Evolutionary conservation across 2,329 filamentous ascomycete species (phyloP).

Genomic region (Teratosphaeria gauchensis): DNA sequence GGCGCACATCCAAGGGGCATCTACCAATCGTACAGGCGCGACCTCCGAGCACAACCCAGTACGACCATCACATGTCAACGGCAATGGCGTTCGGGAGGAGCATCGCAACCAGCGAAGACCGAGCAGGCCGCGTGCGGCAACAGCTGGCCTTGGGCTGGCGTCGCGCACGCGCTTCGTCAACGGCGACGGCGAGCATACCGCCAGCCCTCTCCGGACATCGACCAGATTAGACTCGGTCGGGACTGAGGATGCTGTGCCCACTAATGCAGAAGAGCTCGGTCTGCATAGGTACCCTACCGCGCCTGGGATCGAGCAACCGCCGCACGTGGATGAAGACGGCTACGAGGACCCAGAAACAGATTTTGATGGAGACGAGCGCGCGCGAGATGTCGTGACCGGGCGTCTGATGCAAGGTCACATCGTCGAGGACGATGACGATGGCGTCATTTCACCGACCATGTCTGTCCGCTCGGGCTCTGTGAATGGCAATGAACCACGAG

Average conservation of each 20-base stretch:
- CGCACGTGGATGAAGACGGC: constrained; percentile 20
- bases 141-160: constrained; percentile 9
- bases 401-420: constrained; percentile 89
- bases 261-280: background rate
- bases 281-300: constrained; percentile 16
- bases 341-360: constrained; percentile 25
- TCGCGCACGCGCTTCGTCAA: constrained; percentile 16
- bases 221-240: constrained; percentile 21
- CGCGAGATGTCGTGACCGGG: constrained; percentile 81
- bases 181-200: constrained; percentile 7
- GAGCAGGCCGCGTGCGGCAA: constrained; percentile 10
- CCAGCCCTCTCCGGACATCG: constrained; percentile 24
- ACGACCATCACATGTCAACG: background rate
- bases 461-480: constrained; percentile 55
- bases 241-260: constrained; percentile 1
- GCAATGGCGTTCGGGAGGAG: constrained; percentile 1
- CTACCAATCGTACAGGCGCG: background rate
- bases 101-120: constrained; percentile 5
- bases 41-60: constrained; percentile 19
- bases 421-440: constrained; percentile 55
- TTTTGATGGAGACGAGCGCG: constrained; percentile 43
- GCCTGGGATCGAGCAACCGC: constrained; percentile 16
- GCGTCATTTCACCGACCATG: constrained; percentile 69
- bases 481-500: constrained; percentile 31
- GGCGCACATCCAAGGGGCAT: background rate